These are phyloP conservation scores for Iberis amara DNA, from an alignment of 441 rosid genomes.

Conservation along the genomic window DNA sequence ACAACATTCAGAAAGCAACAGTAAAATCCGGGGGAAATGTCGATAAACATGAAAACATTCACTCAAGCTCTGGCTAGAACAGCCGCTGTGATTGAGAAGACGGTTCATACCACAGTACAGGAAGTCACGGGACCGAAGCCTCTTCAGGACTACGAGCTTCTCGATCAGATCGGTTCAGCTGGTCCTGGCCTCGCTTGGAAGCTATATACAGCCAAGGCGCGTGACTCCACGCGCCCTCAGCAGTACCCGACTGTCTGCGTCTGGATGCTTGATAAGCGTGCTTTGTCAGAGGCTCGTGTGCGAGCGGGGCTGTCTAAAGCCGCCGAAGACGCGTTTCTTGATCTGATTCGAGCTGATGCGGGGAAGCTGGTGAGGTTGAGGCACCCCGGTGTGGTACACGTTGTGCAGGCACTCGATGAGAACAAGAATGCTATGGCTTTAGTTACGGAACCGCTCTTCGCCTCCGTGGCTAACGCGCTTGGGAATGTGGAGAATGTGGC, in stretches of 20 bases:
- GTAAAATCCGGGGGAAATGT: constrained; percentile 33
- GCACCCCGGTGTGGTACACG: constrained; percentile 91
- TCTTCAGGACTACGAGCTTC: constrained; percentile 78
- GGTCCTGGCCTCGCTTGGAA: constrained; percentile 88
- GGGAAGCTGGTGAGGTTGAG: constrained; percentile 66
- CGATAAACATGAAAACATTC: constrained; percentile 80
- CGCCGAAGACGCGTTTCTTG: constrained; percentile 71
- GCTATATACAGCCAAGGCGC: constrained; percentile 66
- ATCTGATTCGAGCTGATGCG: constrained; percentile 71
- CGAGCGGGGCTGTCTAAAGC: constrained; percentile 70
- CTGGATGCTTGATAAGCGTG: constrained; percentile 79
- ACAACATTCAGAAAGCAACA: neutral
- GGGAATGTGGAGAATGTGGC: constrained; percentile 66
- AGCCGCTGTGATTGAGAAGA: constrained; percentile 84
- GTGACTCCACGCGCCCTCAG: constrained; percentile 61
- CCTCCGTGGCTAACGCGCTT: constrained; percentile 75
- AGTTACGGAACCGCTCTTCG: constrained; percentile 84
- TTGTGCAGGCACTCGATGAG: constrained; percentile 86
- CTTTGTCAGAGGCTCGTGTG: constrained; percentile 57
- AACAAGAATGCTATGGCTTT: constrained; percentile 83
- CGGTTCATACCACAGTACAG: constrained; percentile 85
- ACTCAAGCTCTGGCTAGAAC: constrained; percentile 86
- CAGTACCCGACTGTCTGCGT: constrained; percentile 84
- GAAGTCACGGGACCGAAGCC: constrained; percentile 86
- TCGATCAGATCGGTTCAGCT: constrained; percentile 88